These are phyloP conservation scores for Candida parachauliodes DNA, from an alignment of 805 yeast species.

Conservation along the genomic window DNA sequence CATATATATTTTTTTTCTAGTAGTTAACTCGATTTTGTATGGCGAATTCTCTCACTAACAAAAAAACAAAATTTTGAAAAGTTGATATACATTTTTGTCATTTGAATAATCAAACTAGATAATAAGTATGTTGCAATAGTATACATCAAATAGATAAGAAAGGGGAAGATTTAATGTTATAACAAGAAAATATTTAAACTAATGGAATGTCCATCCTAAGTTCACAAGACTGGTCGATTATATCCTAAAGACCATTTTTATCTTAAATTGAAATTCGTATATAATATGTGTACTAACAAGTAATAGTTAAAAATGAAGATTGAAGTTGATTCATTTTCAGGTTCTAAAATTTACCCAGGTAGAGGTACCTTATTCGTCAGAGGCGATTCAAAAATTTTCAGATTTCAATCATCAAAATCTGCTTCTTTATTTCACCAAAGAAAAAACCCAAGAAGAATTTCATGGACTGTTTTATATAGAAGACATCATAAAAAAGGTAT, in stretches of 20 bases:
- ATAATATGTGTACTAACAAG: constrained; percentile 31
- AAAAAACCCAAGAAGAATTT: constrained; percentile 99
- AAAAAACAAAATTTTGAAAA: constrained; percentile 4
- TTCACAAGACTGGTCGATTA: too few species aligned
- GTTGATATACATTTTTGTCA: constrained; percentile 5
- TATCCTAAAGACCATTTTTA: too few species aligned
- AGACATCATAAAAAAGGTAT: constrained; percentile 99
- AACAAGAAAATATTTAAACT: too few species aligned
- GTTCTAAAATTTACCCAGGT: constrained; percentile 99
- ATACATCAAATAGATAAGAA: background rate
- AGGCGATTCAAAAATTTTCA: constrained; percentile 99
- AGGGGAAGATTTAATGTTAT: too few species aligned
- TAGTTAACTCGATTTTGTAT: constrained; percentile 1
- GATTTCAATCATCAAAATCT: constrained; percentile 97
- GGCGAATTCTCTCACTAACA: constrained; percentile 1
- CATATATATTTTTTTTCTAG: background rate
- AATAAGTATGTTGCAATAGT: constrained; percentile 2
- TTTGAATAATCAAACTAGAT: constrained; percentile 2
- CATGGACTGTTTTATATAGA: constrained; percentile 99
- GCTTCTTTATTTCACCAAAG: constrained; percentile 98
- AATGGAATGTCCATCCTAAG: too few species aligned
- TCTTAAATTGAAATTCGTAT: too few species aligned
- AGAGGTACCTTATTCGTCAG: constrained; percentile 99
- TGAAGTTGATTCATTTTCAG: constrained; percentile 99
- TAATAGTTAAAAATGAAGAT: constrained; percentile 75